Conservation (phyloP, 2,329 filamentous ascomycete genomes). For the Alternaria alternata region DNA sequence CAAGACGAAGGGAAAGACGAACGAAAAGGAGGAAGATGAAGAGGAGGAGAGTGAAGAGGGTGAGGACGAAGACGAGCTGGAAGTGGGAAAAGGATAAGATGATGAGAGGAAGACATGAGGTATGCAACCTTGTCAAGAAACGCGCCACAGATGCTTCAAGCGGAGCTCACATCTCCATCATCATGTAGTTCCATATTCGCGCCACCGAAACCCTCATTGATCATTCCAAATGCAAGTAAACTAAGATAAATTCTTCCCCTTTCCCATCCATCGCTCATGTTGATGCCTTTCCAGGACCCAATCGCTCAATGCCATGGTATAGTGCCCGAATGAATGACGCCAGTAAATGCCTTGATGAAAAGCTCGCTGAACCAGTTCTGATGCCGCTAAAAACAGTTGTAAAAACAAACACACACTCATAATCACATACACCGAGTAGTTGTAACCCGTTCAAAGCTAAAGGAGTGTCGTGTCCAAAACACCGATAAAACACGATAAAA, state of each 20-base stretch:
- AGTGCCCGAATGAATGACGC: slow-evolving; percentile 27
- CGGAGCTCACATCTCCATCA: neutral
- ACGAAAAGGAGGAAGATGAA: neutral
- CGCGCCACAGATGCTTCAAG: neutral
- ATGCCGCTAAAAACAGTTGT: slow-evolving; percentile 35
- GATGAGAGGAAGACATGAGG: neutral
- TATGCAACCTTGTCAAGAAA: neutral
- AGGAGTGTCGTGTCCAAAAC: slow-evolving; percentile 10
- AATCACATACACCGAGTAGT: neutral
- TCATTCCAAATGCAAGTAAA: neutral
- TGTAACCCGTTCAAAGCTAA: slow-evolving; percentile 13
- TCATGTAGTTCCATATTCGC: neutral
- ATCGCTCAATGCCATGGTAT: slow-evolving; percentile 28
- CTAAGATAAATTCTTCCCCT: neutral
- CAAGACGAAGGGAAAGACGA: neutral
- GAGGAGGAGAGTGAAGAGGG: neutral
- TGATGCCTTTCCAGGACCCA: slow-evolving; percentile 3
- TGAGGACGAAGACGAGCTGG: neutral
- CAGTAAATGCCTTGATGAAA: slow-evolving; percentile 24
- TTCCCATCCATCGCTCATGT: neutral
- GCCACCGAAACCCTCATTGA: neutral
- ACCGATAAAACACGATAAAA: neutral
- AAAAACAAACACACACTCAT: slow-evolving; percentile 1
- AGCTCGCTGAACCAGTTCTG: slow-evolving; percentile 25
- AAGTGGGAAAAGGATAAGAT: neutral